phyloP scores from a whole-genome alignment of 768 basidiomycete genomes.

The Lactarius psammicola region DNA sequence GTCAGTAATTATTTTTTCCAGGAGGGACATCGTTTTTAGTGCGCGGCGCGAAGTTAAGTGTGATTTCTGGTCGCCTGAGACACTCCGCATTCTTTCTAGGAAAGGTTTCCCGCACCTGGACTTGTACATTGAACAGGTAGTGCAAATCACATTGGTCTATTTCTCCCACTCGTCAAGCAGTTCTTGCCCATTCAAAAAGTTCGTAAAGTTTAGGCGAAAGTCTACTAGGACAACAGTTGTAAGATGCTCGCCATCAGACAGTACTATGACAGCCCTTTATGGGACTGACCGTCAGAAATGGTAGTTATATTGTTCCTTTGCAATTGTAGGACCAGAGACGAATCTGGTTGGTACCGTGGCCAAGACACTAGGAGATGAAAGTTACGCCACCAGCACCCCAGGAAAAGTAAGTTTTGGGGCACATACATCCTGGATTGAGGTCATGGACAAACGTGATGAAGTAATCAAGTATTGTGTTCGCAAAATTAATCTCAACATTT shows the following conservation, averaged over 20 bases:
- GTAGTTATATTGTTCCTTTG: background rate
- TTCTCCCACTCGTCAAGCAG: background rate
- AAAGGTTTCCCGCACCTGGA: background rate
- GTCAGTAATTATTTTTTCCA: too few species aligned
- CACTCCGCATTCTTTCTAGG: background rate
- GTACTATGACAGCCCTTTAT: background rate
- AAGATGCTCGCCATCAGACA: background rate
- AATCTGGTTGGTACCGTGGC: constrained; percentile 39
- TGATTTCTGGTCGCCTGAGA: background rate
- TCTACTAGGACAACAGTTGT: background rate
- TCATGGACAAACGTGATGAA: constrained; percentile 58
- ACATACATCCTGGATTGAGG: constrained; percentile 53
- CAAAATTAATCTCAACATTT: constrained; percentile 43
- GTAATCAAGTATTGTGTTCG: constrained; percentile 49
- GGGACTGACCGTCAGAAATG: background rate
- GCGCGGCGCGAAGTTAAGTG: background rate
- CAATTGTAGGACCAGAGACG: background rate
- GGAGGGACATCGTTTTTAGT: background rate
- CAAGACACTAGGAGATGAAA: constrained; percentile 40
- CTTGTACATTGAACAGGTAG: background rate
- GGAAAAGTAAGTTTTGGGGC: background rate
- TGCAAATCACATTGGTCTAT: background rate
- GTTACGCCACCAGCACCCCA: background rate
- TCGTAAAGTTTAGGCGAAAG: background rate
- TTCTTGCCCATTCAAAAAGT: background rate